A percentile compares a stretch with the other conserved stretches of the same genome.
Evolutionary conservation across 768 basidiomycete species (phyloP).

Genomic region (Tricholoma sp.): DNA sequence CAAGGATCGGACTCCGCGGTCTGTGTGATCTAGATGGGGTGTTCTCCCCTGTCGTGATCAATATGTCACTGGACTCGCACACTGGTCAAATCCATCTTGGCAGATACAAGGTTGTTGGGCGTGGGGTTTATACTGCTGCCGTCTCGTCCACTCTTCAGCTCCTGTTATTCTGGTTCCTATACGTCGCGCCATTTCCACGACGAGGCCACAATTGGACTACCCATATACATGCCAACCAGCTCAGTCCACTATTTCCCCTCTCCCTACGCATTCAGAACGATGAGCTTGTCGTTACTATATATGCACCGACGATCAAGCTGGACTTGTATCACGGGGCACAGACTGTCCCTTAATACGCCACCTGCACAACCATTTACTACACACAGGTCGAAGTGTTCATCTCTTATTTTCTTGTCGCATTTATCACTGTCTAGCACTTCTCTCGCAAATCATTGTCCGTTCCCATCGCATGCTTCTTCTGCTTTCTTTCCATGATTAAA

Average conservation of each 20-base stretch:
- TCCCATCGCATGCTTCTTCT: neutral
- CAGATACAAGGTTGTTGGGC: neutral
- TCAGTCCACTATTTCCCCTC: neutral
- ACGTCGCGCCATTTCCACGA: neutral
- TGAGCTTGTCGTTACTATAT: neutral
- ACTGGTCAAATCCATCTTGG: neutral
- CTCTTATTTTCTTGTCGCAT: neutral
- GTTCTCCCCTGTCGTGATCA: neutral
- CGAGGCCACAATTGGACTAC: neutral
- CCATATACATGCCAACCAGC: neutral
- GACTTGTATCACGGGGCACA: neutral
- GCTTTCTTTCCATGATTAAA: neutral
- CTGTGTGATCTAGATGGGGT: neutral
- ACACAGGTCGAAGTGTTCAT: neutral
- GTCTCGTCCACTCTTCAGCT: neutral
- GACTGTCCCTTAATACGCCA: neutral
- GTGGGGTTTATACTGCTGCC: neutral
- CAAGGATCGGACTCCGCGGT: slow-evolving; percentile 3
- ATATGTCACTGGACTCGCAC: neutral
- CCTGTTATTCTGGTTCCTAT: neutral
- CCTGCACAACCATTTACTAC: neutral
- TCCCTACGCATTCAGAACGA: neutral
- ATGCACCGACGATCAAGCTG: neutral
- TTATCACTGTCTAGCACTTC: neutral
- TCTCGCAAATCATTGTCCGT: neutral